Conservation (phyloP, 495 filamentous ascomycete species). For the Penicillium bialowiezense region DNA sequence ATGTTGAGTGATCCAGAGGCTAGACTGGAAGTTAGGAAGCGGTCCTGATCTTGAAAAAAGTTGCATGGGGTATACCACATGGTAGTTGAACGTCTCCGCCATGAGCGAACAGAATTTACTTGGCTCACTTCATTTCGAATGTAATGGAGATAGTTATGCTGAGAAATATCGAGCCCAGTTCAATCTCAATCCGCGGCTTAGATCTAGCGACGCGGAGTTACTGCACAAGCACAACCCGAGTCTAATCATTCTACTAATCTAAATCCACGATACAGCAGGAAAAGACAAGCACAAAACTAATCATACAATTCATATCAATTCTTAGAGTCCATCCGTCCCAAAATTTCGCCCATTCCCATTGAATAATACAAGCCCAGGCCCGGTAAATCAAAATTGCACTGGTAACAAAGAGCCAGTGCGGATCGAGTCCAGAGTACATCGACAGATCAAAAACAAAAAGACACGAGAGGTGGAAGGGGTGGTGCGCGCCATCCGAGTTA, state of each 20-base stretch:
- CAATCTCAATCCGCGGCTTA: no score
- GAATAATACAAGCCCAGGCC: constrained; percentile 39
- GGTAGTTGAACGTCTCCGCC: no score
- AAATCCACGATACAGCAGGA: background rate
- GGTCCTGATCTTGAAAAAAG: no score
- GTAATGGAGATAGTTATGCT: no score
- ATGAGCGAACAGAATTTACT: no score
- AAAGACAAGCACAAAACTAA: constrained; percentile 21
- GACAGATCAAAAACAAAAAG: constrained; percentile 15
- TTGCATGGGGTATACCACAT: no score
- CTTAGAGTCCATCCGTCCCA: constrained; percentile 23
- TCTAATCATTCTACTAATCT: background rate
- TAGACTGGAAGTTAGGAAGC: background rate
- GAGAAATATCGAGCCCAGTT: no score
- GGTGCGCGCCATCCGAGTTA: constrained; percentile 12
- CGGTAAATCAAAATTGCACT: constrained; percentile 15
- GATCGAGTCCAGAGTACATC: constrained; percentile 19
- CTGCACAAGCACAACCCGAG: no score
- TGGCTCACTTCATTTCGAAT: no score
- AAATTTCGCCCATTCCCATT: constrained; percentile 30
- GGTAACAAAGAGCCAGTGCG: constrained; percentile 23
- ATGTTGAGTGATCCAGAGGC: background rate
- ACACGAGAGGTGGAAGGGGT: constrained; percentile 9
- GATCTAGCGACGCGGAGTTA: no score
- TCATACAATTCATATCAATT: constrained; percentile 40